Evolutionary conservation across 176 grass and related monocot genomes (phyloP).

Genomic region (Oryza meridionalis): DNA sequence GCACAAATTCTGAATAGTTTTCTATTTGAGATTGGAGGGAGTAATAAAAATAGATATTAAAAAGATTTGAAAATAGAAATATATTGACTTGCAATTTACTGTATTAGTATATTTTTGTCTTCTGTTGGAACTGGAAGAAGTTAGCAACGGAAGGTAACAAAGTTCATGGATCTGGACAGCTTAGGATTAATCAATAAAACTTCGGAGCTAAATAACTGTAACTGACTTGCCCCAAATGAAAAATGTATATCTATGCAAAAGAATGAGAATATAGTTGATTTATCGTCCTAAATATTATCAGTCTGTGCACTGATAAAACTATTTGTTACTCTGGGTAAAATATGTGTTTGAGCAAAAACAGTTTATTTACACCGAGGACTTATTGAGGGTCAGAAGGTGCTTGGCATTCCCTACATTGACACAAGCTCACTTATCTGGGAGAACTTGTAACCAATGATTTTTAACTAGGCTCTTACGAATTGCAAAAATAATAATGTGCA

Average conservation of each 20-base stretch:
- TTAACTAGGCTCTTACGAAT: neutral
- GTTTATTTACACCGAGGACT: neutral
- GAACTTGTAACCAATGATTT: neutral
- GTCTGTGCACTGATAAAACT: neutral
- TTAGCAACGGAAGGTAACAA: neutral
- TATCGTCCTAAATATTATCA: neutral
- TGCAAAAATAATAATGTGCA: neutral
- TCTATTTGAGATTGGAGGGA: no score
- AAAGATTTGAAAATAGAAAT: no score
- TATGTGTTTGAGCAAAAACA: neutral
- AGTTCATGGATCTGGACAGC: neutral
- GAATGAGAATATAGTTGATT: constrained; percentile 3
- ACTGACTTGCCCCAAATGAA: no score
- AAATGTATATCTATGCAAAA: neutral
- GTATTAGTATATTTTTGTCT: no score
- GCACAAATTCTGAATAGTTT: no score
- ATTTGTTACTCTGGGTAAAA: neutral
- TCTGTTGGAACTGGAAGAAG: neutral
- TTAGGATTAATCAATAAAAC: constrained; percentile 14
- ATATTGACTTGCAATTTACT: no score
- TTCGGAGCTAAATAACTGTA: neutral
- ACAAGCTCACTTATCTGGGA: neutral
- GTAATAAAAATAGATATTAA: no score
- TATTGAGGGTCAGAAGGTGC: neutral
- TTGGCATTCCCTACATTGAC: neutral